These are phyloP conservation scores for Tulasnella sp. DNA, from an alignment of 768 basidiomycete species.

Conservation along the genomic window DNA sequence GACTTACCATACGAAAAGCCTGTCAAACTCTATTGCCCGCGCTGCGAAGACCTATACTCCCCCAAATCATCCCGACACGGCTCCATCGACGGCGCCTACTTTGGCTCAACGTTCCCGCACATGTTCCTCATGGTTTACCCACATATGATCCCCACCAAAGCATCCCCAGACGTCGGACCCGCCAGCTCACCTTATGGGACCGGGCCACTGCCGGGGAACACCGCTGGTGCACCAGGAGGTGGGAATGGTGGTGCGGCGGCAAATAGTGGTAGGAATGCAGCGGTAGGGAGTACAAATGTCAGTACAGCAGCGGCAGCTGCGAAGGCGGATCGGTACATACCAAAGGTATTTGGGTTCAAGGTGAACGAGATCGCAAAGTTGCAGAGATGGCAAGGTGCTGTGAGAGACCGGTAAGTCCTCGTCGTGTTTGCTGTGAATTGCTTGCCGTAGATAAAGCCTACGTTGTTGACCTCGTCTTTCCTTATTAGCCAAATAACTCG, in stretches of 20 bases:
- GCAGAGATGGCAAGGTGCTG: constrained; percentile 92
- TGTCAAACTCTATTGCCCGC: constrained; percentile 96
- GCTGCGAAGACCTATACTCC: constrained; percentile 97
- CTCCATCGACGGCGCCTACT: constrained; percentile 96
- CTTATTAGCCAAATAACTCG: constrained; percentile 12
- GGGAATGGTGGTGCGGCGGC: constrained; percentile 38
- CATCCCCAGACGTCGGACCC: constrained; percentile 20
- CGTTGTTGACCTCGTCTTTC: not conserved
- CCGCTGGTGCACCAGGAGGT: not conserved
- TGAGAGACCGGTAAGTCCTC: constrained; percentile 63
- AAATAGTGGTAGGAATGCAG: constrained; percentile 41
- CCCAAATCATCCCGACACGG: constrained; percentile 97
- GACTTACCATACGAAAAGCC: constrained; percentile 98
- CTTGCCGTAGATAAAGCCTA: not conserved
- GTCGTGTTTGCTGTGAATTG: not conserved
- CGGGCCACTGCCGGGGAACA: constrained; percentile 10
- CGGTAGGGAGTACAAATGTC: constrained; percentile 49
- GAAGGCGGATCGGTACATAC: constrained; percentile 86
- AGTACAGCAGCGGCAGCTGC: constrained; percentile 74
- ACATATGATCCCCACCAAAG: constrained; percentile 78
- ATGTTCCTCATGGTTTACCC: constrained; percentile 97
- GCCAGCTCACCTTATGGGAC: constrained; percentile 3
- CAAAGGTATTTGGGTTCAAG: constrained; percentile 95
- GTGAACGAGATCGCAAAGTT: constrained; percentile 86
- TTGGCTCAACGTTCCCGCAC: constrained; percentile 96